Conservation (phyloP, 2,329 filamentous ascomycete genomes). For the Thelonectria olida region DNA sequence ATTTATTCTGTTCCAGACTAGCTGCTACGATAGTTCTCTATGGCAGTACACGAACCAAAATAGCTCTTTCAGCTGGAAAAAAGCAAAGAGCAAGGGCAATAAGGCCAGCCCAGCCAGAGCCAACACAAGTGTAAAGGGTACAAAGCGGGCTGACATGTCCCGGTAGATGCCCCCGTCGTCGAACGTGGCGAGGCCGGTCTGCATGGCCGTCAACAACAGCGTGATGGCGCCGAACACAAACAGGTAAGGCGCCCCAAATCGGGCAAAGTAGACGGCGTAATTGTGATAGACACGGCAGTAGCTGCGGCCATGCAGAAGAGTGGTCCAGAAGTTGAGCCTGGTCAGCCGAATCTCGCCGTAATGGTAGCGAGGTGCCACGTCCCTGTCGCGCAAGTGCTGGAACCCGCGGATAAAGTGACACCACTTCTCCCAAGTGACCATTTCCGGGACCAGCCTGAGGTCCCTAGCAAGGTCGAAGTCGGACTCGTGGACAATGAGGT, state of each 20-base stretch:
- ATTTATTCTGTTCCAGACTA: too few relatives aligned
- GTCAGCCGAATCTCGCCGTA: constrained; percentile 50
- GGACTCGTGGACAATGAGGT: constrained; percentile 45
- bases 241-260: constrained; percentile 16
- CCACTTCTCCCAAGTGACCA: constrained; percentile 37
- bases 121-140: constrained; percentile 13
- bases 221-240: constrained; percentile 25
- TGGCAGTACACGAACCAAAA: too few relatives aligned
- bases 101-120: constrained; percentile 5
- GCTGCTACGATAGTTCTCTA: too few relatives aligned
- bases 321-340: constrained; percentile 40
- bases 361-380: constrained; percentile 42
- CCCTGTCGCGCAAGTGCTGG: constrained; percentile 30
- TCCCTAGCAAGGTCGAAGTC: constrained; percentile 45
- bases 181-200: constrained; percentile 8
- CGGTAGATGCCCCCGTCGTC: constrained; percentile 8
- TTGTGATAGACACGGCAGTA: constrained; percentile 13
- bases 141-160: not conserved
- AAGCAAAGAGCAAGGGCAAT: constrained; percentile 3
- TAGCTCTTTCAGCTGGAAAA: too few relatives aligned
- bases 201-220: constrained; percentile 14
- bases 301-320: constrained; percentile 4
- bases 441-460: constrained; percentile 39
- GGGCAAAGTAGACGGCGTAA: constrained; percentile 20
- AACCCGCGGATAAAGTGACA: constrained; percentile 44